These are phyloP conservation scores for Skeletonema potamos DNA, from an alignment of 108 stramenopile genomes.

Conservation along the genomic window DNA sequence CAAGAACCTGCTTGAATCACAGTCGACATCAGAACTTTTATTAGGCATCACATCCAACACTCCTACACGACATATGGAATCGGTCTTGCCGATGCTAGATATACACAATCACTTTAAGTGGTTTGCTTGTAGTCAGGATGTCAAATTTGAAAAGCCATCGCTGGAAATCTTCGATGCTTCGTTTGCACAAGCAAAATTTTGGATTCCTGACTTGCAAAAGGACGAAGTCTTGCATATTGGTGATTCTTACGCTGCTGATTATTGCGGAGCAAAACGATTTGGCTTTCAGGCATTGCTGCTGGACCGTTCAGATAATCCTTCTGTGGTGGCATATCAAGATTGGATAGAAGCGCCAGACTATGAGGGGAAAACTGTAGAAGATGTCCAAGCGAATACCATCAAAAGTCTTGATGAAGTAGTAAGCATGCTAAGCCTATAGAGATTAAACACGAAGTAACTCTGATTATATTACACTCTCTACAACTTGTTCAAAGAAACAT, in stretches of 20 bases:
- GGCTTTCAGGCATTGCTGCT: constrained; percentile 28
- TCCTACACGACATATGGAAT: constrained; percentile 21
- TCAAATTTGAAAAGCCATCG: constrained; percentile 19
- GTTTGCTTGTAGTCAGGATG: constrained; percentile 22
- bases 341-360: constrained; percentile 28
- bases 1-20: constrained; percentile 3
- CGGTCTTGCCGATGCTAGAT: constrained; percentile 22
- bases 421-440: not conserved
- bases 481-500: too few relatives aligned
- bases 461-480: too few relatives aligned
- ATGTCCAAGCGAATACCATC: constrained; percentile 13
- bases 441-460: too few relatives aligned
- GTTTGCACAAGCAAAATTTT: constrained; percentile 9
- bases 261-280: constrained; percentile 20
- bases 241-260: constrained; percentile 16
- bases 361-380: constrained; percentile 23
- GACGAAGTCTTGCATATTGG: constrained; percentile 29
- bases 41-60: constrained; percentile 29
- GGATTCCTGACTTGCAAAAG: constrained; percentile 12
- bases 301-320: constrained; percentile 18
- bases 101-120: constrained; percentile 19
- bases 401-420: constrained; percentile 13
- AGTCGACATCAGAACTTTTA: not conserved
- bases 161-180: constrained; percentile 14
- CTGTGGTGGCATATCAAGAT: constrained; percentile 9